Base-by-base conservation (phyloP, 192 early-diverging fungal genomes). In the Coemansia sp. region DNA sequence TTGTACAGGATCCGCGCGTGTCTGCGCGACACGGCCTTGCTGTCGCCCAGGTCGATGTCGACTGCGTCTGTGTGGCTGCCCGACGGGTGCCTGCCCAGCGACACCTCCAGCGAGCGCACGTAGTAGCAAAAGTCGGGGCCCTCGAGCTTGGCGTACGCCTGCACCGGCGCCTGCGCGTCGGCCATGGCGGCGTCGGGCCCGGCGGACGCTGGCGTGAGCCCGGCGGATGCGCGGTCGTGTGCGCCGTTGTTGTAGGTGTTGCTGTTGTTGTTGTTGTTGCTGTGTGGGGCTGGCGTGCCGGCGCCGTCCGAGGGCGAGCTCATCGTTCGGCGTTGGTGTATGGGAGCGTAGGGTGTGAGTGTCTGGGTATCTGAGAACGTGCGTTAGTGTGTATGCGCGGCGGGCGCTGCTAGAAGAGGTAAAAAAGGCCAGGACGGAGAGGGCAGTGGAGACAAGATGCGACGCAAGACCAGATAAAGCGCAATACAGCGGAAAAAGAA, bases 111-210 rank as follows among this genome's bases (percentile, higher is more conserved):
- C 13, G 90, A 90, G 48, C 87, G 84, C 53, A 96, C 88, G 60
- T 90, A 93, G 75, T 93, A 94, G 71, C 88, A 90, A 55, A 93
- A 87, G 23, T 87, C 86, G 20, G 88, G 83, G 29, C 92, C 89
- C 66, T 92, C 90, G 18, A 95, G 84, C 75, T 95, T 95, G 20
- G 93, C 93, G 67, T 93, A 95, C 0, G 91, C 91, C 70, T 91
- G 91, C 14, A 95, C 88, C 0, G 89, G 88, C 0, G 78, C 75
- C 51, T 68, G 64, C 6, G 68, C 24, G 49, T 76, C 69, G 59
- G 50, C 53, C 18, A 25, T 49, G 30, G 36, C 57, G 18, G 48
- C 35, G 32, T 62, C 58, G n/a, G 60, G 60, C 10, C 54, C 47
- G 4, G 39, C 53, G 2, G 60, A 55, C 28, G 48, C 24, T 19